Evolutionary conservation across 2,329 filamentous ascomycete species (phyloP), one percentile per base, ranked within the genome.

Genomic region (Aspergillus sp.): DNA sequence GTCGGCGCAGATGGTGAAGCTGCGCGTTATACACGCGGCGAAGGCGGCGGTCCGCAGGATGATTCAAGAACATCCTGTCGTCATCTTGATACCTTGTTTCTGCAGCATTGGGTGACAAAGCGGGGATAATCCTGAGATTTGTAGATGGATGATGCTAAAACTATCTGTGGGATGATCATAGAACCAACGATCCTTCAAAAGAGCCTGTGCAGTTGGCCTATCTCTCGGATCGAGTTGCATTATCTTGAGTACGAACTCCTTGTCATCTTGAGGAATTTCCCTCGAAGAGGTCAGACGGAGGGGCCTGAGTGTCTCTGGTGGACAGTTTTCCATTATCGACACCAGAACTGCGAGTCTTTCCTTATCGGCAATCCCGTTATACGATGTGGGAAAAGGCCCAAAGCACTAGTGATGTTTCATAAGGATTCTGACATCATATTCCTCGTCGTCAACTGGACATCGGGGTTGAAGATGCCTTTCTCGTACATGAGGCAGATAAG

Each of bases 171-270:
- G n/a, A n/a, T n/a, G n/a, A n/a, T n/a, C 15, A 17, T n/a, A 13
- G 12, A 62, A 60, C 58, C 59, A 65, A 15, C 51, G 43, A 37
- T 64, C 60, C 30, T 52, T 40, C 22, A 64, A 40, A 17, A 64
- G 41, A 29, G 61, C 49, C 34, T 47, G 49, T 17, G 58, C 62
- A 5, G 56, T 57, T 5, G 60, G 63, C 19, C 61, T 48, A 36
- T 66, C 61, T 35, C 61, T 52, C 26, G 55, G 59, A 37, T 67
- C 61, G 5, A 67, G 48, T 39, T 57, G 64, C 61, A 67, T 65
- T 12, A 66, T 60, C 41, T 53, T 65, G 2, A 44, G 29, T n/a
- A 66, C 36, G 41, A 66, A 66, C 10, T 30, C 33, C 30, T 52
- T 55, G 33, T 61, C 55, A 25, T 49, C 41, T 15, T 44, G 34